Percentiles rank a stretch among this genome's conserved stretches.
These are phyloP conservation scores for Sophora flavescens DNA, from an alignment of 306 rosid genomes.

Conservation along the genomic window DNA sequence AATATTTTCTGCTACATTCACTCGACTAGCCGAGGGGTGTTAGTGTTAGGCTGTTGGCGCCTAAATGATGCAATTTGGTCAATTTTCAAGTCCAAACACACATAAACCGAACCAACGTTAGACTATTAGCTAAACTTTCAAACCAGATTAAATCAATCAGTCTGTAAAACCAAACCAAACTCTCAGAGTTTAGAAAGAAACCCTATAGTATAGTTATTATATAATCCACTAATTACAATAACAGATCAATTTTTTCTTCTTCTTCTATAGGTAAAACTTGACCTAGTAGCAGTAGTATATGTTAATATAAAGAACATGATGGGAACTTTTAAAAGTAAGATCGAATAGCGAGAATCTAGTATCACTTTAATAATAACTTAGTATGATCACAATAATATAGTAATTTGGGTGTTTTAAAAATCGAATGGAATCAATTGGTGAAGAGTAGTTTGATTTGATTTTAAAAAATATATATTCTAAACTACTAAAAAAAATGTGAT, in stretches of 20 bases:
- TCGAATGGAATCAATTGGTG: too few species aligned
- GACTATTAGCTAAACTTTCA: neutral
- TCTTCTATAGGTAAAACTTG: neutral
- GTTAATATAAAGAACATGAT: neutral
- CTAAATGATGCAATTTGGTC: conserved; percentile 19
- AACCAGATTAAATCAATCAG: neutral
- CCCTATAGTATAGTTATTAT: neutral
- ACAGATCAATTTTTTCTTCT: neutral
- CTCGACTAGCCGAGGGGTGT: neutral
- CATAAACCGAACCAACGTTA: neutral
- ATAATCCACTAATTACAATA: too few species aligned
- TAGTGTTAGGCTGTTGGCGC: neutral
- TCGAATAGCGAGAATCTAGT: too few species aligned
- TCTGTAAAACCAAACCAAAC: too few species aligned
- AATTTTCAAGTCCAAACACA: neutral
- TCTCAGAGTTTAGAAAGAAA: neutral
- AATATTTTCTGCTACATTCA: neutral
- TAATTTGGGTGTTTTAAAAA: too few species aligned
- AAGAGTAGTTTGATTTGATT: too few species aligned
- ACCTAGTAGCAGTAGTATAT: neutral
- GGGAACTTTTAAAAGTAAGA: too few species aligned
- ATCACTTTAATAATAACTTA: too few species aligned
- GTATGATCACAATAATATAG: too few species aligned
- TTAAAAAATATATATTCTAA: too few species aligned
- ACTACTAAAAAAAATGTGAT: too few species aligned